Conservation (phyloP, 1,284 basidiomycete species). For the Erythrobasidium hasegawianum region DNA sequence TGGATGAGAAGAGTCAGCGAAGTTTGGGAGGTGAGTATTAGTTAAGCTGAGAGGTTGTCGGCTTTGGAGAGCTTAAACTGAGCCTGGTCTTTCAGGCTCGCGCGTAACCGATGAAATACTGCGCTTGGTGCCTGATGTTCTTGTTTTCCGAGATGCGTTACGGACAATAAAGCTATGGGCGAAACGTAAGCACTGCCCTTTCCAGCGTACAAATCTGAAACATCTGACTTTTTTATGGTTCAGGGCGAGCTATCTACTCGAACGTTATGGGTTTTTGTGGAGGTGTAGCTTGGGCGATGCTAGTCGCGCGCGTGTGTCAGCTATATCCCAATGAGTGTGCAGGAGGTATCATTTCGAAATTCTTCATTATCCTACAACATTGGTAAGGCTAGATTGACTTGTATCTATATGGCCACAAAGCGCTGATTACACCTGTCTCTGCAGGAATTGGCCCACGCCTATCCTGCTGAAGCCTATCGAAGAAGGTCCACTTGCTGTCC, state of each 20-base stretch:
- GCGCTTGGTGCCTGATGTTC: constrained; percentile 87
- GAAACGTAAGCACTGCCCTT: constrained; percentile 61
- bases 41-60: no score
- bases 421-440: background rate
- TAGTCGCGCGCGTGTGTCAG: constrained; percentile 97
- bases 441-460: constrained; percentile 94
- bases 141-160: constrained; percentile 88
- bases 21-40: constrained; percentile 75
- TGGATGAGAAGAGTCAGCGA: constrained; percentile 91
- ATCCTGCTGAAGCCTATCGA: constrained; percentile 95
- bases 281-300: constrained; percentile 97
- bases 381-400: constrained; percentile 22
- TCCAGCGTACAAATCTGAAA: constrained; percentile 5
- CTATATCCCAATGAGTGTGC: constrained; percentile 92
- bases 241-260: constrained; percentile 92
- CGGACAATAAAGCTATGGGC: constrained; percentile 99
- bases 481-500: constrained; percentile 79
- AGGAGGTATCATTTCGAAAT: constrained; percentile 86
- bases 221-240: background rate
- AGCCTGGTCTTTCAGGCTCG: constrained; percentile 61
- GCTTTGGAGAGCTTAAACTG: background rate
- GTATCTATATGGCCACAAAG: background rate
- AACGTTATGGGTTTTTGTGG: constrained; percentile 98
- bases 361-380: constrained; percentile 40
- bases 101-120: constrained; percentile 95